Evolutionary conservation across 2,329 filamentous ascomycete species (phyloP).

Genomic region (Fusarium transvaalense): DNA sequence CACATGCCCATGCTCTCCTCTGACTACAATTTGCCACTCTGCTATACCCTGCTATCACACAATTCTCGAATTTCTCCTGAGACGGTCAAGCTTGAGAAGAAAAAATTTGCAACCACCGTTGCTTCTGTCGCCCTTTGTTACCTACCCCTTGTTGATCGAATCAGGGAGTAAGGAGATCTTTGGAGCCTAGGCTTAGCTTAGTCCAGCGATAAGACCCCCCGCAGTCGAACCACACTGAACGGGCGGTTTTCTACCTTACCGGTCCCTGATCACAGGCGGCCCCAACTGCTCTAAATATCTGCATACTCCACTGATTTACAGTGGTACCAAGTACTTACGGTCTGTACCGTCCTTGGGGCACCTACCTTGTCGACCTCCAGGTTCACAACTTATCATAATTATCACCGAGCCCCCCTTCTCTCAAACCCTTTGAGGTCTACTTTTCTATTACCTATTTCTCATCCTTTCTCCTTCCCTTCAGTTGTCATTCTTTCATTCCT

Average conservation of each 20-base stretch:
- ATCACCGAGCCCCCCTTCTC: slow-evolving; percentile 32
- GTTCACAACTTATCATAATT: slow-evolving; percentile 41
- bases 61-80: slow-evolving; percentile 45
- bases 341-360: slow-evolving; percentile 28
- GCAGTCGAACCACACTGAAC: slow-evolving; percentile 48
- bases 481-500: slow-evolving; percentile 15
- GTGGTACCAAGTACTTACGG: slow-evolving; percentile 39
- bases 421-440: slow-evolving; percentile 34
- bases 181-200: slow-evolving; percentile 33
- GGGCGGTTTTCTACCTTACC: slow-evolving; percentile 25
- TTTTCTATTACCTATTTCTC: slow-evolving; percentile 23
- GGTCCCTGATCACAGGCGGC: slow-evolving; percentile 27
- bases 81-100: slow-evolving; percentile 42
- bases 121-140: slow-evolving; percentile 14
- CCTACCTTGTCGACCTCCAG: slow-evolving; percentile 27
- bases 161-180: slow-evolving; percentile 43
- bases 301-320: slow-evolving; percentile 40
- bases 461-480: slow-evolving; percentile 12
- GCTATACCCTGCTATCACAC: slow-evolving; percentile 47
- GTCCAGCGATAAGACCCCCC: slow-evolving; percentile 42
- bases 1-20: slow-evolving; percentile 45
- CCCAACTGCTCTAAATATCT: slow-evolving; percentile 40
- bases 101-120: slow-evolving; percentile 40
- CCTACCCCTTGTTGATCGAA: slow-evolving; percentile 37
- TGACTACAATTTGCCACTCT: slow-evolving; percentile 47